Percentiles rank a stretch among this genome's conserved stretches.
Evolutionary conservation across 2,329 filamentous ascomycete genomes (phyloP).

Genomic region (Pseudogymnoascus sp.): DNA sequence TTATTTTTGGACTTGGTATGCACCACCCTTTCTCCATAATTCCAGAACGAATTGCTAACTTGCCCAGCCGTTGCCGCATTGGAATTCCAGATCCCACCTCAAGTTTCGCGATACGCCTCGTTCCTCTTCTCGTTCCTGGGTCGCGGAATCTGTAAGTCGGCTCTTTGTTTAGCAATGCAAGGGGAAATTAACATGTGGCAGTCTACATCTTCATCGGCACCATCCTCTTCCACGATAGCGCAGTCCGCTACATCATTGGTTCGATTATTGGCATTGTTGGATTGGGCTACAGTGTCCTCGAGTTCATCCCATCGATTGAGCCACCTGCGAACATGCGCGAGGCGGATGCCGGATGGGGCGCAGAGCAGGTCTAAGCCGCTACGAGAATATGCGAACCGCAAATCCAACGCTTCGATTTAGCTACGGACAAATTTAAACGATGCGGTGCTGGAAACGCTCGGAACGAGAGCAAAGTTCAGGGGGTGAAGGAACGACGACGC

Average conservation of each 20-base stretch:
- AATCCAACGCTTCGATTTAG: background rate
- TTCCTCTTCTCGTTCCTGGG: constrained; percentile 98
- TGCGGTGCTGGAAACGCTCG: background rate
- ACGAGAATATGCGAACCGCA: background rate
- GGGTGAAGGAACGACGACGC: background rate
- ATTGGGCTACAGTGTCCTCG: constrained; percentile 64
- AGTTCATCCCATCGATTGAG: constrained; percentile 71
- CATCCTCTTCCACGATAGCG: constrained; percentile 63
- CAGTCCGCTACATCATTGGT: constrained; percentile 67
- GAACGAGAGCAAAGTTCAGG: background rate
- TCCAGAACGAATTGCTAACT: background rate
- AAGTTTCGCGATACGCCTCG: constrained; percentile 85
- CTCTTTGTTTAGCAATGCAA: background rate
- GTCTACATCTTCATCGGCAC: constrained; percentile 95
- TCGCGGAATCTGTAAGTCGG: constrained; percentile 75
- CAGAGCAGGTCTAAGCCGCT: constrained; percentile 24
- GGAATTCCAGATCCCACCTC: constrained; percentile 93
- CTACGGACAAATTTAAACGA: background rate
- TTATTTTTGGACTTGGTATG: constrained; percentile 81
- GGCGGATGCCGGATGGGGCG: constrained; percentile 28
- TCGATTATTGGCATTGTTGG: constrained; percentile 70
- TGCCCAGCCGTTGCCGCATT: constrained; percentile 10
- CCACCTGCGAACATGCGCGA: constrained; percentile 49
- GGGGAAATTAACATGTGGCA: constrained; percentile 31
- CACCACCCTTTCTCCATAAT: constrained; percentile 9